Base-by-base conservation (phyloP, 345 rosid genomes). In the Bretschneidera sinensis region DNA sequence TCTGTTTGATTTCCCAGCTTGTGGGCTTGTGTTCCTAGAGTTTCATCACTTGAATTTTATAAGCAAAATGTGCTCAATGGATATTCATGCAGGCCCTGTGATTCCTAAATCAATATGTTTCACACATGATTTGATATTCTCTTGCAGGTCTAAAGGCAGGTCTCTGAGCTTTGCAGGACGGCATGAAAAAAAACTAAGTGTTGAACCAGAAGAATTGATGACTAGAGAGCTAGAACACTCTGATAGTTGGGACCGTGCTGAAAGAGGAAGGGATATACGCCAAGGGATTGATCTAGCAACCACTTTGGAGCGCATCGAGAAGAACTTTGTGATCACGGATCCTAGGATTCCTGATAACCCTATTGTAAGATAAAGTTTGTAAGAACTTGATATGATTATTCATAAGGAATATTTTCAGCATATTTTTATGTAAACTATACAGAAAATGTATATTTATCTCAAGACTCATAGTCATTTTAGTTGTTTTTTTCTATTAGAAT, bases 261-360 rank as follows among this genome's bases (percentile, higher is more conserved):
- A 76, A 65, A 77, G 97, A 71, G 90, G 87, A 54, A 85, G 76
- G 72, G 96, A 79, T 57, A 80, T 86, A 43, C 96, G 98, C 61
- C 98, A 92, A 79, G 98, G 98, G 67, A 77, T 89, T 31, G 97
- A 92, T 76, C 74, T 92, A 55, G 98, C 98, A 51, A 92, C 98
- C 62, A 89, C 97, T 63, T 71, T 92, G 78, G 97, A 92, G 66
- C 97, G 97, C 57, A 92, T 92, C 47, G 96, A 92, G 69, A 92
- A 92, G 90, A 89, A 89, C 62, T 92, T 92, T 66, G 98, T 89
- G 78, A 92, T 92, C 59, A 58, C 96, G 47, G 97, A 89, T 87
- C 98, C 98, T 47, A 87, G 97, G 66, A 85, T 92, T 71, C 98
- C 97, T 60, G 98, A 89, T 75, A 81, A 76, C 70, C 97, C 97